Conservation (phyloP, 805 yeast genomes). For the Debaryomyces hansenii region DNA sequence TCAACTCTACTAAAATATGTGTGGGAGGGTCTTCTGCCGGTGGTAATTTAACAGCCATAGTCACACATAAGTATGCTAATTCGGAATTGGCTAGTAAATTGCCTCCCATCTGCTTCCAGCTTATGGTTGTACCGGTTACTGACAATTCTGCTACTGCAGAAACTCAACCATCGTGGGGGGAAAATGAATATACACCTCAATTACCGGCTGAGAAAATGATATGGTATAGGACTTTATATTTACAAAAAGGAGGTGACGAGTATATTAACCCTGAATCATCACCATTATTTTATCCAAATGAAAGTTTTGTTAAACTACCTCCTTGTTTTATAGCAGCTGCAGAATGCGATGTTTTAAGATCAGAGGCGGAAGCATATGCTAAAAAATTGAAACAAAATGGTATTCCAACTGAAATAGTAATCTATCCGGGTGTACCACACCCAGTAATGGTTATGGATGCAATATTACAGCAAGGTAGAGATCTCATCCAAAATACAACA, state of each 20-base stretch:
- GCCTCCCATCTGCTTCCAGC: conserved; percentile 39
- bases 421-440: conserved; percentile 47
- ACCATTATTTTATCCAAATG: conserved; percentile 41
- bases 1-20: conserved; percentile 32
- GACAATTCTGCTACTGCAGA: conserved; percentile 42
- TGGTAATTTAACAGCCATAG: conserved; percentile 39
- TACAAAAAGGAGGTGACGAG: conserved; percentile 30
- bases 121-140: conserved; percentile 45
- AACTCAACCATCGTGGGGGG: conserved; percentile 37
- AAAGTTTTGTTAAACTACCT: conserved; percentile 37
- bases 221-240: conserved; percentile 44
- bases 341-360: conserved; percentile 44
- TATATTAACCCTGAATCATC: conserved; percentile 35
- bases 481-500: conserved; percentile 30
- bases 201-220: conserved; percentile 46
- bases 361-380: conserved; percentile 46
- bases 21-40: conserved; percentile 52
- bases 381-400: conserved; percentile 39
- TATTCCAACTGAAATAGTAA: conserved; percentile 26
- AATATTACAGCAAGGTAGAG: conserved; percentile 31
- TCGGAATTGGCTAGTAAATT: conserved; percentile 17
- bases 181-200: conserved; percentile 40
- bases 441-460: conserved; percentile 51
- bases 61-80: conserved; percentile 30
- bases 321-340: conserved; percentile 44